These are phyloP conservation scores for Sporothrix protearum DNA, from an alignment of 2,329 filamentous ascomycete genomes.

Conservation along the genomic window DNA sequence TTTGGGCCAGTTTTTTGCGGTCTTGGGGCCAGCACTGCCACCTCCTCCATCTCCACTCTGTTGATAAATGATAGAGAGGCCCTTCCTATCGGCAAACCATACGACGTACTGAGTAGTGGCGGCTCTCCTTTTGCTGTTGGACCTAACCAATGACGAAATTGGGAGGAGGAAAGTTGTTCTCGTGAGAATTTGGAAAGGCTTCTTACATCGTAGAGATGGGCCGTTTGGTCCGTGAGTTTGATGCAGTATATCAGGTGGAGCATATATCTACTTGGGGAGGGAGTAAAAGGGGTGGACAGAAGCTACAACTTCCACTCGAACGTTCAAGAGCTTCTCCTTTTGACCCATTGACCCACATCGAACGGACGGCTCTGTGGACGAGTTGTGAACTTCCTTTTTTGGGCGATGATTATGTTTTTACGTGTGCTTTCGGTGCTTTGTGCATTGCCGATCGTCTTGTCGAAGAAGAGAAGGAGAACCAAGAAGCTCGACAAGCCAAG, in stretches of 20 bases:
- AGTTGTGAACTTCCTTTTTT: not conserved
- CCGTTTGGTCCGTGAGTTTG: not conserved
- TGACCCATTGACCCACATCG: constrained; percentile 4
- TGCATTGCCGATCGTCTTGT: not conserved
- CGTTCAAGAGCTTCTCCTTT: not conserved
- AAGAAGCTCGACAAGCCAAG: not conserved
- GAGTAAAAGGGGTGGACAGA: not conserved
- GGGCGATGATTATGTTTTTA: not conserved
- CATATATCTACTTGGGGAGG: not conserved
- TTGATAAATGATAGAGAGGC: not conserved
- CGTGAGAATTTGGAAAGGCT: not conserved
- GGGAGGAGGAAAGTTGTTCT: not conserved
- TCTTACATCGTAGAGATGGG: not conserved
- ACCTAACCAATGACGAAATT: not conserved
- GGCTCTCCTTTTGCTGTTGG: not conserved
- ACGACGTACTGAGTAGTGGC: no score
- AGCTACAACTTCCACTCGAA: not conserved
- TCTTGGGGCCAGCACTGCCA: constrained; percentile 7
- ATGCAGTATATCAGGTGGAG: not conserved
- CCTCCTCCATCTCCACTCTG: constrained; percentile 17
- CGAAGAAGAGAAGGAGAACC: not conserved
- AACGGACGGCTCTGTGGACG: not conserved
- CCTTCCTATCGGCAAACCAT: not conserved
- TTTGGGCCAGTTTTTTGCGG: not conserved
- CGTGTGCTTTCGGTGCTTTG: not conserved